Percentiles rank a stretch among this genome's conserved stretches.
These are phyloP conservation scores for Trichoderma sp. DNA, from an alignment of 2,329 filamentous ascomycete genomes.

Conservation along the genomic window DNA sequence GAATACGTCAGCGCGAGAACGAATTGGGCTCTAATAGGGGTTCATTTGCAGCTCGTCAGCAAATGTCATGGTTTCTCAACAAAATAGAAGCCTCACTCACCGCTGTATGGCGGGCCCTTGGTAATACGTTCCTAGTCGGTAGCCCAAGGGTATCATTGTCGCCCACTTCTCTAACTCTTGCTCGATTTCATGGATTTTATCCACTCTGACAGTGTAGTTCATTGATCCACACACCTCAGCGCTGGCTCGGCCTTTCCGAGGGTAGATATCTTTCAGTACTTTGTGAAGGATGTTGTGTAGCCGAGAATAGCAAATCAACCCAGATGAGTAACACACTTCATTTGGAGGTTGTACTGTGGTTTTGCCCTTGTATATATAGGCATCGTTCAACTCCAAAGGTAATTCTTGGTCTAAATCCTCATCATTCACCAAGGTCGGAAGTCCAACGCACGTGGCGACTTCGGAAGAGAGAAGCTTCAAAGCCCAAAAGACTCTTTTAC, in stretches of 20 bases:
- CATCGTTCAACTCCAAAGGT: not conserved
- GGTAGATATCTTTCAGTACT: not conserved
- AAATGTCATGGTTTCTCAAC: not conserved
- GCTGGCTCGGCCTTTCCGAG: not conserved
- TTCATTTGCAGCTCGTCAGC: not conserved
- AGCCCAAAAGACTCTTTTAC: not conserved
- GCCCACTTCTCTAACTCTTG: not conserved
- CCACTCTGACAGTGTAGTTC: not conserved
- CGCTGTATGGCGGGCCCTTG: not conserved
- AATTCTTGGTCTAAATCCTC: not conserved
- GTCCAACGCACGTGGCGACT: not conserved
- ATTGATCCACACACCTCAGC: not conserved
- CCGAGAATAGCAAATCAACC: not conserved
- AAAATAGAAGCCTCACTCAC: not conserved
- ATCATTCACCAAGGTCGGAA: not conserved
- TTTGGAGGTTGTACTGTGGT: not conserved
- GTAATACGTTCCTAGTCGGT: conserved; percentile 1
- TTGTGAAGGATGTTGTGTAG: not conserved
- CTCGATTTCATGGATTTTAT: not conserved
- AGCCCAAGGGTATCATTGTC: not conserved
- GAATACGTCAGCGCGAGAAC: not conserved
- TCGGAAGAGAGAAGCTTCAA: not conserved
- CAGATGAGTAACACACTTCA: not conserved
- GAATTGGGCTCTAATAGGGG: not conserved
- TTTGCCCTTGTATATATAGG: not conserved